Percentiles rank a stretch among this genome's conserved stretches.
phyloP scores from a whole-genome alignment of 2,329 filamentous ascomycete species.

The Venturia asperata region DNA sequence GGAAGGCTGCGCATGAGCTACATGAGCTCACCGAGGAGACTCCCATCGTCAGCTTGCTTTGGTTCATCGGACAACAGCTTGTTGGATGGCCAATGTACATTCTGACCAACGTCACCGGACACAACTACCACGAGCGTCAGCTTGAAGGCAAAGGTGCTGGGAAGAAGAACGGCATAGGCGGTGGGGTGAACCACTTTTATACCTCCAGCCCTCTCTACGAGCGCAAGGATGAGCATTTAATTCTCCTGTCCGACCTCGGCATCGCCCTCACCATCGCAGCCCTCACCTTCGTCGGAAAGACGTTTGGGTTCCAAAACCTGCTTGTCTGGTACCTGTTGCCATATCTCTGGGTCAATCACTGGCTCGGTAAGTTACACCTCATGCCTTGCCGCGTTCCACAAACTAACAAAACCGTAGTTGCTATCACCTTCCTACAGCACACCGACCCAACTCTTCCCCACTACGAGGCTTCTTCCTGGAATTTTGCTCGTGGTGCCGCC shows the following conservation, averaged over 20 bases:
- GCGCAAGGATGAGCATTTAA: constrained; percentile 79
- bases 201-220: constrained; percentile 85
- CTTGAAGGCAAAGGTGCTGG: constrained; percentile 87
- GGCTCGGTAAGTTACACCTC: constrained; percentile 71
- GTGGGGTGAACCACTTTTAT: constrained; percentile 92
- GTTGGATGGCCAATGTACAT: constrained; percentile 92
- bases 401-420: constrained; percentile 52
- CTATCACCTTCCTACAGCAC: constrained; percentile 96
- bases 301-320: constrained; percentile 78
- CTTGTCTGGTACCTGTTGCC: constrained; percentile 91
- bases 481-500: constrained; percentile 84
- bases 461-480: constrained; percentile 82
- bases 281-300: constrained; percentile 64
- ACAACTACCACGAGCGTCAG: constrained; percentile 89
- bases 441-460: constrained; percentile 91
- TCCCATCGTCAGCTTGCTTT: constrained; percentile 68
- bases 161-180: constrained; percentile 74
- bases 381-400: neutral
- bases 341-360: constrained; percentile 98
- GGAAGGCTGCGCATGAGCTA: constrained; percentile 71
- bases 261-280: constrained; percentile 51
- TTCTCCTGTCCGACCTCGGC: constrained; percentile 80
- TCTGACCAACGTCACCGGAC: constrained; percentile 84
- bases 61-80: constrained; percentile 78
- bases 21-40: constrained; percentile 91